These are phyloP conservation scores for Tolypocladium ovalisporum DNA, from an alignment of 2,329 filamentous ascomycete species.

Conservation along the genomic window DNA sequence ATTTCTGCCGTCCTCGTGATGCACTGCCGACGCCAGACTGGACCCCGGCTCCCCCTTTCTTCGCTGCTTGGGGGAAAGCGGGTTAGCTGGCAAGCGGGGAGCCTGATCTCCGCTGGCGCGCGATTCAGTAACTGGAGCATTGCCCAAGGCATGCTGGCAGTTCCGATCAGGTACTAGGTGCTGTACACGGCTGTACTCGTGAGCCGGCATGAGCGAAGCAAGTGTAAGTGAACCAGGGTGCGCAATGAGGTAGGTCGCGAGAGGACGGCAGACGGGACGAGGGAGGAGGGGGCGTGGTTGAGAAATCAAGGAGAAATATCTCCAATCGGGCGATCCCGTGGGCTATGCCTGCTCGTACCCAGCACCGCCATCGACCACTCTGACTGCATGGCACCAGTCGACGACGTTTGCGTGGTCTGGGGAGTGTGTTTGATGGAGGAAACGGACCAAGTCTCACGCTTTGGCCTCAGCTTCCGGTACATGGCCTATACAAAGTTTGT, in stretches of 20 bases:
- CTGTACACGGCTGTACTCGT: not conserved
- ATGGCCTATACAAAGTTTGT: not conserved
- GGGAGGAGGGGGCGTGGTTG: not conserved
- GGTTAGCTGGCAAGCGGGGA: not conserved
- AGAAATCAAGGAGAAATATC: not conserved
- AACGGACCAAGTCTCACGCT: not conserved
- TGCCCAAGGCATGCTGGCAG: not conserved
- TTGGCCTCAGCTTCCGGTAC: not conserved
- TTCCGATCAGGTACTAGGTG: not conserved
- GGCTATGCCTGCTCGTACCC: too few species aligned
- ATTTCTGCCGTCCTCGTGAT: constrained; percentile 17
- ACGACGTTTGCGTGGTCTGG: not conserved
- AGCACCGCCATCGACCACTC: not conserved
- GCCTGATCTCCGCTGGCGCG: not conserved
- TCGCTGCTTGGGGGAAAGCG: not conserved
- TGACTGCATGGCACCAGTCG: not conserved
- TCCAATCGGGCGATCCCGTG: not conserved
- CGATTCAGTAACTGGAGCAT: not conserved
- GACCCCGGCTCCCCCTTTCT: constrained; percentile 1
- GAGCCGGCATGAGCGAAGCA: not conserved
- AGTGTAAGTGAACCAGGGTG: not conserved
- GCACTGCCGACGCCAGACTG: constrained; percentile 9
- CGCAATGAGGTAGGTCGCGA: not conserved
- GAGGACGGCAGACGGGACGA: not conserved
- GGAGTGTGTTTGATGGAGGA: not conserved